Conservation (phyloP, 2,329 filamentous ascomycete species). For the Aspergillus quadrilineatus region DNA sequence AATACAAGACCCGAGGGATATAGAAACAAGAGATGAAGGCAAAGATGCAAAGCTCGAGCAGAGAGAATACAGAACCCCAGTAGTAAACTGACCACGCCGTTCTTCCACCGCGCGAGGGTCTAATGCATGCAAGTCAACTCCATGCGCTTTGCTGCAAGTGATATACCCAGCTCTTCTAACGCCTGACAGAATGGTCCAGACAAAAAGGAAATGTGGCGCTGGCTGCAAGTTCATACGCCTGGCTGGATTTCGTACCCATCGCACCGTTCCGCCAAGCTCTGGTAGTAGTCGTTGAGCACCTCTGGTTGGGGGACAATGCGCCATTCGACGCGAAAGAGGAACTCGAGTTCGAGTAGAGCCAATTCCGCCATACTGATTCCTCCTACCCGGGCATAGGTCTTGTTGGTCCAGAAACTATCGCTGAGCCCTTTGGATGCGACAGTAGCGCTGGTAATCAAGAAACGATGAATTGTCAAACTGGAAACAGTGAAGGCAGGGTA, state of each 20-base stretch:
- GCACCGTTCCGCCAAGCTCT: constrained; percentile 71
- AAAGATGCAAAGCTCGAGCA: constrained; percentile 2
- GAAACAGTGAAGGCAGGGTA: constrained; percentile 96
- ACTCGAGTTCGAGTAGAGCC: constrained; percentile 88
- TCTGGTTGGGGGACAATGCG: constrained; percentile 95
- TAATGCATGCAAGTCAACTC: constrained; percentile 22
- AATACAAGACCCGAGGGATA: constrained; percentile 16
- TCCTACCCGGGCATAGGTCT: constrained; percentile 89
- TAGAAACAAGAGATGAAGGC: constrained; percentile 8
- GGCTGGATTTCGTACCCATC: constrained; percentile 58
- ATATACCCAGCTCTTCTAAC: constrained; percentile 15
- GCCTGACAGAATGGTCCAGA: background rate
- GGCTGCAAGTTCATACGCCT: constrained; percentile 10
- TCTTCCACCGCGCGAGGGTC: constrained; percentile 1
- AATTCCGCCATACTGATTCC: constrained; percentile 88
- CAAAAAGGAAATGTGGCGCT: background rate
- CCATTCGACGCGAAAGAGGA: constrained; percentile 90
- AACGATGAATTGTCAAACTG: constrained; percentile 93
- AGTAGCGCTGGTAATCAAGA: constrained; percentile 91
- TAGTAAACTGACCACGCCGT: background rate
- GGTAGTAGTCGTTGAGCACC: constrained; percentile 89
- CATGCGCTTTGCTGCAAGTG: constrained; percentile 17
- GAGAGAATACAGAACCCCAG: constrained; percentile 3
- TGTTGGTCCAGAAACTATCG: constrained; percentile 98
- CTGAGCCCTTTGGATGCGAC: constrained; percentile 95